Evolutionary conservation across 2,329 filamentous ascomycete species (phyloP).

Genomic region (Colletotrichum tamarilloi): DNA sequence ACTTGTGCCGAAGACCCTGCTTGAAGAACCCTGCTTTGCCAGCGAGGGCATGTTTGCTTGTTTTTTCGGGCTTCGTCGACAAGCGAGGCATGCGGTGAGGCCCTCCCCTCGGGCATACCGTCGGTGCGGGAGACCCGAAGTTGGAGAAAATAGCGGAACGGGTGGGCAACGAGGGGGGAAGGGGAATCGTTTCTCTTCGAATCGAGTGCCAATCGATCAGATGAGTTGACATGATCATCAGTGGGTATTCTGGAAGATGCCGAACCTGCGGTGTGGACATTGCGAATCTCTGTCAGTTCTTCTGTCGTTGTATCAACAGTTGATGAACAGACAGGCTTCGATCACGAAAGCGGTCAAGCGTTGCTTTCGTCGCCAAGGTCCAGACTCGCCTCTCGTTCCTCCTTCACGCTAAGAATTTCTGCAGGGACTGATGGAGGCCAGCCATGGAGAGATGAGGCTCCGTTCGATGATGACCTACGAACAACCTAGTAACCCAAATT

Average conservation of each 20-base stretch:
- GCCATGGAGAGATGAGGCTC: neutral
- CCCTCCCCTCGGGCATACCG: neutral
- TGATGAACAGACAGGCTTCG: neutral
- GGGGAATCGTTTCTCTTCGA: neutral
- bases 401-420: neutral
- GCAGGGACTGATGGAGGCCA: neutral
- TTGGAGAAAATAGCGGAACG: neutral
- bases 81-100: constrained; percentile 1
- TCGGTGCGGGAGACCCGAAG: neutral
- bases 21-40: neutral
- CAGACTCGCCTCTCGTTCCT: neutral
- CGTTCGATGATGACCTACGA: neutral
- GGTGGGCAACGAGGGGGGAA: neutral
- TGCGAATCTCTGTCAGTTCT: neutral
- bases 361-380: neutral
- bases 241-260: neutral
- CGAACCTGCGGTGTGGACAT: constrained; percentile 25
- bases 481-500: neutral
- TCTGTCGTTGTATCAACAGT: neutral
- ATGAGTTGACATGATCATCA: neutral
- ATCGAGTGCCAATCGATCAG: neutral
- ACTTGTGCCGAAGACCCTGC: neutral
- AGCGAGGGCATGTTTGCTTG: neutral
- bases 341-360: neutral
- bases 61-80: neutral